Base-by-base conservation (phyloP, 805 yeast species). In the Komagataella populi region DNA sequence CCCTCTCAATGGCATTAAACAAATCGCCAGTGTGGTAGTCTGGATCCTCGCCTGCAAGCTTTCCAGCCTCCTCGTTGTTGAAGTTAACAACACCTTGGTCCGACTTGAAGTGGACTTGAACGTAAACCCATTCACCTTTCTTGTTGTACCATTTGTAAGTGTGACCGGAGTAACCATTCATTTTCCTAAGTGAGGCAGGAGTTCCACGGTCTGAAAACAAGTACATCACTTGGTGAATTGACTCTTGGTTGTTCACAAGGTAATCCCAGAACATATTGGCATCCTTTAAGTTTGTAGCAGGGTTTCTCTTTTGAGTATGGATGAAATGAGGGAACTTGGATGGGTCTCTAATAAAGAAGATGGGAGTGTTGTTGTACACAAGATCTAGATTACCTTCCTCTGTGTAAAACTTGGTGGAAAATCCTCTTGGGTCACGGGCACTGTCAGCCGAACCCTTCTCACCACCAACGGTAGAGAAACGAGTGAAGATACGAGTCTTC, bases 381-480 rank as follows among this genome's bases (percentile, higher is more conserved):
- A 84, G 80, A 69, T 86, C 95, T 68, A 83, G 74, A 70, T 84
- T 83, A 60, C 95, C 93, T 69, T 86, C 87, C 63, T 85, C 85
- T 44, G 95, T 85, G 69, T 84, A 84, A 55, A 86, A 75, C 68
- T 87, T 86, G 60, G 82, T 78, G 50, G 93, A 76, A 62, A 84
- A 84, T 17, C 95, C 95, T 71, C 95, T 78, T 60, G 95, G 95
- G 66, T 86, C 95, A 71, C 95, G 80, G 23, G 85, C 87, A 47
- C 90, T 75, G 64, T 86, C 95, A 2, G 93, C 80, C 44, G 88
- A 77, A 48, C 93, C 95, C 51, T 71, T 67, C 68, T 87, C 95
- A 56, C 93, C 93, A 59, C 93, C 95, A 51, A 86, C 95, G 30
- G 93, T 86, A 58, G 93, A 85, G 69, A 87, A 86, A 67, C 96